Conservation (phyloP, 2,329 filamentous ascomycete species). For the Colletotrichum orbiculare region DNA sequence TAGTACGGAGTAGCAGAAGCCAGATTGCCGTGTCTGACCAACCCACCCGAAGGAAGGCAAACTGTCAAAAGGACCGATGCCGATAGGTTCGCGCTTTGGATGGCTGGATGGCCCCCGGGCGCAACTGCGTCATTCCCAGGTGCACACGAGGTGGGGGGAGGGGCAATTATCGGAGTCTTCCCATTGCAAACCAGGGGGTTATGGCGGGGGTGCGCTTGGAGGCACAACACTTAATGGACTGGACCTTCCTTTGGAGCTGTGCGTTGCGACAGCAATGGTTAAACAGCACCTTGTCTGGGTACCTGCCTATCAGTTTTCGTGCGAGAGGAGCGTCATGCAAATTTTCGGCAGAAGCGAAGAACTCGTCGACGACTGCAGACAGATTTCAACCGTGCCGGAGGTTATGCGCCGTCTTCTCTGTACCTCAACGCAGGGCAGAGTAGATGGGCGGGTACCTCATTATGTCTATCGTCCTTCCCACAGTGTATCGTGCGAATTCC, state of each 20-base stretch:
- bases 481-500: too few species aligned
- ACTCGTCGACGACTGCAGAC: too few species aligned
- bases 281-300: neutral
- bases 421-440: too few species aligned
- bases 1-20: neutral
- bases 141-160: conserved; percentile 32
- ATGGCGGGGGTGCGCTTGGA: conserved; percentile 16
- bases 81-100: conserved; percentile 16
- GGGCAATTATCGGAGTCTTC: conserved; percentile 12
- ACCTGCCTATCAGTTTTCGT: too few species aligned
- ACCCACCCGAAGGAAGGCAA: neutral
- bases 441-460: too few species aligned
- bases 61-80: neutral
- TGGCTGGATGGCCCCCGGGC: neutral
- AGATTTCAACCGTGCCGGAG: too few species aligned
- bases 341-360: too few species aligned
- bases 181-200: conserved; percentile 10
- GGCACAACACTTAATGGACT: conserved; percentile 20
- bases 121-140: conserved; percentile 29
- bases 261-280: neutral
- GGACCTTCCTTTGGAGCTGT: conserved; percentile 25
- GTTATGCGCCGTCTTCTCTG: too few species aligned
- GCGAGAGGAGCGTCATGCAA: too few species aligned
- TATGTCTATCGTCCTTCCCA: too few species aligned
- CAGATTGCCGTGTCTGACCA: conserved; percentile 1